Evolutionary conservation across 345 rosid species (phyloP), one percentile per base, ranked within the genome.

Genomic region (Melastoma malabathricum): DNA sequence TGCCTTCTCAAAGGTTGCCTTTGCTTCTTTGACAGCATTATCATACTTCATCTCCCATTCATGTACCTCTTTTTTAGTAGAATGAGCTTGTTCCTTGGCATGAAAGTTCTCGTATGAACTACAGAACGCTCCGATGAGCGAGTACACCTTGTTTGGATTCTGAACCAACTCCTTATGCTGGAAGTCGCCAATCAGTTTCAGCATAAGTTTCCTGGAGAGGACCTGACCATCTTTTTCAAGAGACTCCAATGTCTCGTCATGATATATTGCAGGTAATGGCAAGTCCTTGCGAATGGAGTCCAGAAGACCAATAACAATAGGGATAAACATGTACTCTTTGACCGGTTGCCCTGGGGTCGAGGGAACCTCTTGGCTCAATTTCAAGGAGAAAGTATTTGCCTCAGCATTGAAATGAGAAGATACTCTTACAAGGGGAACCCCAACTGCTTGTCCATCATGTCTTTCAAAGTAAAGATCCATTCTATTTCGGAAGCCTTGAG

Each of bases 371-470:
- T 92, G 98, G 61, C 98, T 15, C 53, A 92, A 87, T 76, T 81
- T 87, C 72, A 92, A 74, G 58, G 95, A 77, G 72, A 75, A 84
- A 29, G 84, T 79, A 66, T 13, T 75, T 62, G 86, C 76, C 58
- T 79, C 94, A 52, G 86, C 78, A 70, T 81, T 45, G 34, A 84
- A 92, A 59, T 77, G 72, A 15, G 98, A 84, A 29, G 75, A 64
- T 56, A 81, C 97, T 73, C 84, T 84, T 65, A 92, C 76, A 15
- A 65, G 29, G 52, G 97, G 98, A 13, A 97, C 88, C 55, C 99
- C 99, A 50, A 92, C 99, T 18, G 97, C 99, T 72, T 88, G 97
- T 43, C 86, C 90, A 48, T 92, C 99, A 58, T 92, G 95, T 55
- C 99, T 83, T 69, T 84, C 45, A 59, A 92, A 92, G 52, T 92